A percentile compares a stretch with the other conserved stretches of the same genome.
Evolutionary conservation across 2,329 filamentous ascomycete genomes (phyloP).

Genomic region (Acrodontium crateriforme): DNA sequence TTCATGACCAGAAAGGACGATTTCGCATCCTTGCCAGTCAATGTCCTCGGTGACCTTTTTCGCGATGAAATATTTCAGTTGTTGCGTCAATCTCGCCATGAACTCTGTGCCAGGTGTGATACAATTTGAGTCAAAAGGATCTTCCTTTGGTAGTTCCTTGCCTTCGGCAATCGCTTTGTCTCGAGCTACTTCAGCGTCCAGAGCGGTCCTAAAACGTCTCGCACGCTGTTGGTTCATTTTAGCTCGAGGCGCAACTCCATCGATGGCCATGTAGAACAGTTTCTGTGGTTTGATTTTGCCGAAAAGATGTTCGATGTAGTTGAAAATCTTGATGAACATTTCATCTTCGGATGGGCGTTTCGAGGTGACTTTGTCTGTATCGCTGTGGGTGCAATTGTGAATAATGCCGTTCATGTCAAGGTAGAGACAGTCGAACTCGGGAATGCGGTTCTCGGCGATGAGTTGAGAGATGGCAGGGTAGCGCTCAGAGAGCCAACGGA

Average conservation of each 20-base stretch:
- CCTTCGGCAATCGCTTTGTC: constrained; percentile 87
- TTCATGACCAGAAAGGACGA: constrained; percentile 93
- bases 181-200: constrained; percentile 77
- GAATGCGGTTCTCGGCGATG: constrained; percentile 96
- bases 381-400: constrained; percentile 97
- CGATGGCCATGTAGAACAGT: constrained; percentile 99
- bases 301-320: constrained; percentile 97
- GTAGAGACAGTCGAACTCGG: constrained; percentile 96
- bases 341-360: constrained; percentile 93
- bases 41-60: constrained; percentile 96
- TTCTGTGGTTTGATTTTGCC: constrained; percentile 98
- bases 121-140: constrained; percentile 96
- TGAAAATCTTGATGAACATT: constrained; percentile 99
- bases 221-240: constrained; percentile 99
- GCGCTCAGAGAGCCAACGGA: constrained; percentile 97
- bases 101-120: constrained; percentile 96
- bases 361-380: constrained; percentile 79
- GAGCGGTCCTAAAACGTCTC: constrained; percentile 82
- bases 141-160: constrained; percentile 84
- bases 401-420: constrained; percentile 99
- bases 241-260: constrained; percentile 89
- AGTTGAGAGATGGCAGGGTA: constrained; percentile 97
- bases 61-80: constrained; percentile 96
- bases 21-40: constrained; percentile 94
- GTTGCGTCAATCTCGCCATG: constrained; percentile 89